phyloP scores from a whole-genome alignment of 2,329 filamentous ascomycete species.

The Chaetomium olivaceum region DNA sequence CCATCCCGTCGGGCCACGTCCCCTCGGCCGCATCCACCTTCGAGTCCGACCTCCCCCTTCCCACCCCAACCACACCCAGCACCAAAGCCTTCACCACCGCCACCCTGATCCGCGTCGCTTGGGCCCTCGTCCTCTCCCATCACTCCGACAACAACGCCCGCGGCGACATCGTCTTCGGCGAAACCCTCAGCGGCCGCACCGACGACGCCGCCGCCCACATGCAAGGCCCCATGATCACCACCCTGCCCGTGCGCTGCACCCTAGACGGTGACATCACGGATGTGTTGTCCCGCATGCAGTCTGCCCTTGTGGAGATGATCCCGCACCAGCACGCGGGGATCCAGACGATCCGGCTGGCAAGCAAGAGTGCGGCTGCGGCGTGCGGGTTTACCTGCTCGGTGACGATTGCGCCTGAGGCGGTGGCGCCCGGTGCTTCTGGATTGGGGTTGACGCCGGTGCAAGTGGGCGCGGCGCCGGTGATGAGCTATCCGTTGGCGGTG shows the following conservation, averaged over 20 bases:
- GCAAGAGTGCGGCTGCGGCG: slow-evolving; percentile 2
- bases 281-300: neutral
- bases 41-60: slow-evolving; percentile 4
- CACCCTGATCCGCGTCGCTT: slow-evolving; percentile 59
- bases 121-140: slow-evolving; percentile 55
- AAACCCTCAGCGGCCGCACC: slow-evolving; percentile 36
- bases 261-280: neutral
- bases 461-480: slow-evolving; percentile 4
- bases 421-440: neutral
- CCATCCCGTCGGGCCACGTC: slow-evolving; percentile 11
- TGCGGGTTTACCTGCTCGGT: slow-evolving; percentile 18
- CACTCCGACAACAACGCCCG: slow-evolving; percentile 50
- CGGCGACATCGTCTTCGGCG: slow-evolving; percentile 56
- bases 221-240: slow-evolving; percentile 29
- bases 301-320: slow-evolving; percentile 6
- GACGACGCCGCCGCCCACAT: slow-evolving; percentile 31
- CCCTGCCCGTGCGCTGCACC: slow-evolving; percentile 31
- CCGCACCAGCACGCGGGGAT: slow-evolving; percentile 19
- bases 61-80: neutral
- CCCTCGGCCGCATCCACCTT: slow-evolving; percentile 4
- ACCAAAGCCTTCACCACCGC: slow-evolving; percentile 46
- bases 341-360: slow-evolving; percentile 13
- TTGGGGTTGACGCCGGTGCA: slow-evolving; percentile 13
- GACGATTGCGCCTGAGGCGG: slow-evolving; percentile 14
- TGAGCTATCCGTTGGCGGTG: slow-evolving; percentile 18